Evolutionary conservation across 78 protist species (phyloP).

Genomic region (Paratrimastix pyriformis): DNA sequence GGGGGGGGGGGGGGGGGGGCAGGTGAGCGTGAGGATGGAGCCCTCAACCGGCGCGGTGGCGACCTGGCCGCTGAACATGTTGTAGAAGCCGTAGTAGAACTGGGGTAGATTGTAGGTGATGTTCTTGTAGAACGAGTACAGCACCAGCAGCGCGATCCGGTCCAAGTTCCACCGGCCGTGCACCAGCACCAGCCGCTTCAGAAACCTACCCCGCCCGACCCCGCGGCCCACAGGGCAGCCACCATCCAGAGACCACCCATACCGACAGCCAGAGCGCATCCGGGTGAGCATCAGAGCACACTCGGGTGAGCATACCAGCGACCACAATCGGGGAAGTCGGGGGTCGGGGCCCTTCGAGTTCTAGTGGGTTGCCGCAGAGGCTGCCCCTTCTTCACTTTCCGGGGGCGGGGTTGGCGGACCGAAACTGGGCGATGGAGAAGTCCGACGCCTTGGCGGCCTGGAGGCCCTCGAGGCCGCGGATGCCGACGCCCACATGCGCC

Average conservation of each 20-base stretch:
- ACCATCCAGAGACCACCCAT: no score
- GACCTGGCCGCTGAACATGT: slow-evolving; percentile 44
- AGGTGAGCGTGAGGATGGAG: slow-evolving; percentile 40
- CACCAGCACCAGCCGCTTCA: slow-evolving; percentile 44
- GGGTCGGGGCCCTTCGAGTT: no score
- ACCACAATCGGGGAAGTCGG: no score
- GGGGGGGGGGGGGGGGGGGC: no score
- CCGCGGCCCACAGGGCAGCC: no score
- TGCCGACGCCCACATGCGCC: slow-evolving; percentile 78
- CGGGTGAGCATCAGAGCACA: no score
- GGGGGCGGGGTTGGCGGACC: no score
- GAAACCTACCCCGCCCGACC: no score
- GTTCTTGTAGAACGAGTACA: slow-evolving; percentile 70
- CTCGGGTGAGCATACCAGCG: no score
- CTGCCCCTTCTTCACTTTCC: no score
- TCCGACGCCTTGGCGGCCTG: slow-evolving; percentile 80
- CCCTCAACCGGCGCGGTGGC: slow-evolving; percentile 53
- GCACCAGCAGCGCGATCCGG: slow-evolving; percentile 43
- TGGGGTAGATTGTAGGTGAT: slow-evolving; percentile 34
- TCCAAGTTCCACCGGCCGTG: slow-evolving; percentile 68
- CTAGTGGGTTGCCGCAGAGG: no score
- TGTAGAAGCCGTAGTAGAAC: slow-evolving; percentile 39
- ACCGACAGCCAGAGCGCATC: no score
- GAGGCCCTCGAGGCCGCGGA: slow-evolving; percentile 75
- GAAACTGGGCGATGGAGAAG: slow-evolving; percentile 56